phyloP scores from a whole-genome alignment of 441 rosid genomes.

The Kokia cookei region DNA sequence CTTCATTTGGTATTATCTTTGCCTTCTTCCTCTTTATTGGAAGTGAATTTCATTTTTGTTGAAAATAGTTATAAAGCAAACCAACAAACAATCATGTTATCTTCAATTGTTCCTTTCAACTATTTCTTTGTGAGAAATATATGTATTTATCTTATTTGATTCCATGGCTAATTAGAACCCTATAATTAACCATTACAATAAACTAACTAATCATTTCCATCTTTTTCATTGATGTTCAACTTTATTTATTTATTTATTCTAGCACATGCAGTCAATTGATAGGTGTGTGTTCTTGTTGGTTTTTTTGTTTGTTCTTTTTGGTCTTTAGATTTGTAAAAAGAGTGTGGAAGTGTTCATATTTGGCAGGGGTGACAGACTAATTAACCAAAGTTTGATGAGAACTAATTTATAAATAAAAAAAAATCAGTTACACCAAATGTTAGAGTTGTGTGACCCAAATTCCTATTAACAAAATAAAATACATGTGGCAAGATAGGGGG shows the following conservation, averaged over 20 bases:
- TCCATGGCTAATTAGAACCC: slow-evolving; percentile 18
- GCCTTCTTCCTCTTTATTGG: too few species aligned
- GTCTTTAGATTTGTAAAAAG: neutral
- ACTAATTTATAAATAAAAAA: neutral
- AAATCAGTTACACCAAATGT: neutral
- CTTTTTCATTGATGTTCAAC: neutral
- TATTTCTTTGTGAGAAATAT: neutral
- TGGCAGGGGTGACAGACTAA: neutral
- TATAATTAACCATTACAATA: neutral
- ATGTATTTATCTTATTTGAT: slow-evolving; percentile 8
- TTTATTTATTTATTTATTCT: neutral
- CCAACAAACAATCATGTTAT: slow-evolving; percentile 36
- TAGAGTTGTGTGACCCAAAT: too few species aligned
- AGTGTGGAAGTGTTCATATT: slow-evolving; percentile 6
- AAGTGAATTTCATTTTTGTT: too few species aligned
- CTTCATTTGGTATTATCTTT: too few species aligned
- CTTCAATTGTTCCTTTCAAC: slow-evolving; percentile 6
- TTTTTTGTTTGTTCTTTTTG: neutral
- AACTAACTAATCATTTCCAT: neutral
- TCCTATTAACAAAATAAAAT: too few species aligned
- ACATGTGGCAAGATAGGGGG: too few species aligned
- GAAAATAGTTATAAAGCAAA: slow-evolving; percentile 24
- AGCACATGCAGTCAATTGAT: slow-evolving; percentile 13
- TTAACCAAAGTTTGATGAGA: slow-evolving; percentile 5
- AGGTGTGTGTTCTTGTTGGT: neutral